Base-by-base conservation (phyloP, 371 early-diverging fungal genomes). In the Apophysomyces ossiformis region DNA sequence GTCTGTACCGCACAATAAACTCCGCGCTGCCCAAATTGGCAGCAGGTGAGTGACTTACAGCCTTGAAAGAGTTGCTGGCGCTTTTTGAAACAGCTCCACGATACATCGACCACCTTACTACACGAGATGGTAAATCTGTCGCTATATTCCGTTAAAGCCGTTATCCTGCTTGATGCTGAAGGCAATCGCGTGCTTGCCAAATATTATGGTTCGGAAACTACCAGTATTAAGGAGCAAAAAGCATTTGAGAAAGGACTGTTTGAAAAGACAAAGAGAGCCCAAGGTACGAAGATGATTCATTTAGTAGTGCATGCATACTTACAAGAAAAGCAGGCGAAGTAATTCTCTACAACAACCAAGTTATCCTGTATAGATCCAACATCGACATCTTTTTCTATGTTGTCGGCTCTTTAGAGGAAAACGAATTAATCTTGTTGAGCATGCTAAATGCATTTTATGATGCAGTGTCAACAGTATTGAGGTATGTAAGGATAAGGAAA, bases 151-250 rank as follows among this genome's bases (percentile, higher is more conserved):
- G 85, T 92, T 67, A 91, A 91, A 47, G 96, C 96, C 32, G 89
- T 96, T 50, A 81, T 97, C 56, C 79, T 98, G 65, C 89, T 97
- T 63, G 99, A 98, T 85, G 81, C 88, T 64, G 95, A 96, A 44
- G 97, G 98, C 46, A 93, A 95, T 71, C 91, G 98, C 64, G 85
- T 96, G 6, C 82, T 97, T 39, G 89, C 96, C 37, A 98, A 98
- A 74, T 98, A 97, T 84, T 98, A 95, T 73, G 83, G 83, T 32
- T 58, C 69, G 64, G 88, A 78, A 72, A 65, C 71, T 36, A 60
- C 74, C 16, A 90, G 88, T 26, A 37, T 85, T 13, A 95, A 95
- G 77, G 96, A 96, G 67, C 96, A 97, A 77, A 89, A 89, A 64
- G 89, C 89, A 39, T 95, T 98, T 79, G 99, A 98, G 76, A 92